These are phyloP conservation scores for Lecanicillium sp. DNA, from an alignment of 2,329 filamentous ascomycete genomes.

Conservation along the genomic window DNA sequence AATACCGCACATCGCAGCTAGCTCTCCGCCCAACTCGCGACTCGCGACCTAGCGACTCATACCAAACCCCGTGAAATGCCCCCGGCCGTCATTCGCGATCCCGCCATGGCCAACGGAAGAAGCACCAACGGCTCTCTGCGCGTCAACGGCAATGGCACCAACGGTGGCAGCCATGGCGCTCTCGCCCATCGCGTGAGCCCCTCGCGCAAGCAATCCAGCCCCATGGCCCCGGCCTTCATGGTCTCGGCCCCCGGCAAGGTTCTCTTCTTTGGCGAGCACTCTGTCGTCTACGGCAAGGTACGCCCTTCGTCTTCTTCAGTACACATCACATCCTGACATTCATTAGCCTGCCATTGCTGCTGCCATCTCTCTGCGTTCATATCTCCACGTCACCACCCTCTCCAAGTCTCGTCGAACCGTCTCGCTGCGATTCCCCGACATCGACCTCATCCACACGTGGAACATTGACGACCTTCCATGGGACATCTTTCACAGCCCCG, in stretches of 20 bases:
- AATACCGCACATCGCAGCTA: too few relatives aligned
- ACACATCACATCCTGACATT: not conserved
- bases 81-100: slow-evolving; percentile 4
- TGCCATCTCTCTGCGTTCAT: slow-evolving; percentile 89
- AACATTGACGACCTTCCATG: slow-evolving; percentile 89
- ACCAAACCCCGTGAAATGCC: not conserved
- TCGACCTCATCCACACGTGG: slow-evolving; percentile 86
- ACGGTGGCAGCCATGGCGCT: slow-evolving; percentile 30
- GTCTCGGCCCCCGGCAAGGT: slow-evolving; percentile 97
- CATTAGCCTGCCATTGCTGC: slow-evolving; percentile 81
- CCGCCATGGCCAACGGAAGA: slow-evolving; percentile 7
- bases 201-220: slow-evolving; percentile 53
- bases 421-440: slow-evolving; percentile 83
- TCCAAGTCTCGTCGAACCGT: slow-evolving; percentile 89
- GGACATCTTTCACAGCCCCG: slow-evolving; percentile 69
- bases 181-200: slow-evolving; percentile 33
- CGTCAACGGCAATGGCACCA: slow-evolving; percentile 30
- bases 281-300: slow-evolving; percentile 95
- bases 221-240: slow-evolving; percentile 87
- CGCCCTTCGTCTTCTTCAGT: slow-evolving; percentile 16
- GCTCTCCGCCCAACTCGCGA: not conserved
- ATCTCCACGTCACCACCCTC: slow-evolving; percentile 89
- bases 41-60: not conserved
- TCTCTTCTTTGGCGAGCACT: slow-evolving; percentile 96
- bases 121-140: slow-evolving; percentile 23